Evolutionary conservation across 2,329 filamentous ascomycete species (phyloP).

Genomic region (Fusarium sulawesiense): DNA sequence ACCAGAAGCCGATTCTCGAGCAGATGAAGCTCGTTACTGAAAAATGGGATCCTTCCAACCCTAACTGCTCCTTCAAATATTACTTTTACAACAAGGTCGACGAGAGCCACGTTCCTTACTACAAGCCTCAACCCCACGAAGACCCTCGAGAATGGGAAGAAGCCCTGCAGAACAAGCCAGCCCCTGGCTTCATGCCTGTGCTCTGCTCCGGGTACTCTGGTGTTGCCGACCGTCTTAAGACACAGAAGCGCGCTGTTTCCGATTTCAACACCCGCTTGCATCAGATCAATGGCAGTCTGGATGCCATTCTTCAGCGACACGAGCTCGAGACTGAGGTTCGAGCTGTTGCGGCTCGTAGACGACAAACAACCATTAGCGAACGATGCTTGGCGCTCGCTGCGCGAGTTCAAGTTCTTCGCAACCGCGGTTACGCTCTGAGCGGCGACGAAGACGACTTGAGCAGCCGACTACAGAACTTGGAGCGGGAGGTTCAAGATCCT

Average conservation of each 20-base stretch:
- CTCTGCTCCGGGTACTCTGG: conserved; percentile 79
- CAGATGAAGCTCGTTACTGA: conserved; percentile 76
- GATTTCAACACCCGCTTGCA: conserved; percentile 79
- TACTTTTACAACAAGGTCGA: conserved; percentile 92
- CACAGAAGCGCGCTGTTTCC: conserved; percentile 75
- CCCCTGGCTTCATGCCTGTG: conserved; percentile 79
- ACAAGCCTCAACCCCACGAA: conserved; percentile 75
- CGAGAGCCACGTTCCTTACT: conserved; percentile 79
- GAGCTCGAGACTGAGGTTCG: conserved; percentile 81
- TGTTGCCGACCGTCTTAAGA: conserved; percentile 76
- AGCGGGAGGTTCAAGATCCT: conserved; percentile 78
- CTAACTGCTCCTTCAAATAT: conserved; percentile 79
- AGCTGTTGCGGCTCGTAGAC: conserved; percentile 76
- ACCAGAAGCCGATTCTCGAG: conserved; percentile 78
- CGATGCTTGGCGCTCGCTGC: conserved; percentile 80
- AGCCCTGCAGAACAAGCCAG: conserved; percentile 82
- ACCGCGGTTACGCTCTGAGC: conserved; percentile 83
- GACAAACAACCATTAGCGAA: conserved; percentile 78
- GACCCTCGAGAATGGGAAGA: conserved; percentile 86
- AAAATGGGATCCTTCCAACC: conserved; percentile 78
- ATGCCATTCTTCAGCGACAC: conserved; percentile 78
- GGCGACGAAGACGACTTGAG: conserved; percentile 82
- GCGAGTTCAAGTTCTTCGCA: conserved; percentile 82
- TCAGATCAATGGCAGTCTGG: conserved; percentile 80
- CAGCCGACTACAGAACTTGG: conserved; percentile 75